Conservation (phyloP, 495 filamentous ascomycete genomes). For the Arthonia radiata region DNA sequence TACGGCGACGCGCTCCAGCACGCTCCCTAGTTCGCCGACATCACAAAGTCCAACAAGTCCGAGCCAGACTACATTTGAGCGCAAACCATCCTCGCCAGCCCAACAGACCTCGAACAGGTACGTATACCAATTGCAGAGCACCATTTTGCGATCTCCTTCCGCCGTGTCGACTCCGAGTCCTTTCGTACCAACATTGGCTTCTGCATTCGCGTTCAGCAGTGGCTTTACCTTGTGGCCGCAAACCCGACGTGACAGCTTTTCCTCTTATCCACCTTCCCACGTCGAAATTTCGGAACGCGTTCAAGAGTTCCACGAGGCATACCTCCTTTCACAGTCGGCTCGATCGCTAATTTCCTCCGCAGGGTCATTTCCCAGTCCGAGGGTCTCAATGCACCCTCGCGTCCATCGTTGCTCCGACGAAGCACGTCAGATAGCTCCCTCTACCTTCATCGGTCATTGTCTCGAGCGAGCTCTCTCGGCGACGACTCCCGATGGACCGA, state of each 20-base stretch:
- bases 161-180: too few species aligned
- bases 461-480: slow-evolving; percentile 56
- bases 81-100: too few species aligned
- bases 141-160: too few species aligned
- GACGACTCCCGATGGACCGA: slow-evolving; percentile 67
- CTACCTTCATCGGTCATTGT: slow-evolving; percentile 28
- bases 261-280: slow-evolving; percentile 8
- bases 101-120: too few species aligned
- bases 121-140: too few species aligned
- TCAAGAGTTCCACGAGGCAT: slow-evolving; percentile 4
- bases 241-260: slow-evolving; percentile 4
- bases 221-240: slow-evolving; percentile 7
- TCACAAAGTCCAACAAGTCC: too few species aligned
- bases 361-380: not conserved
- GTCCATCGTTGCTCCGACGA: slow-evolving; percentile 20
- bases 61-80: too few species aligned
- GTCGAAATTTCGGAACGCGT: slow-evolving; percentile 14
- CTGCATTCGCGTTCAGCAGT: too few species aligned
- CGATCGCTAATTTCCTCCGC: slow-evolving; percentile 8
- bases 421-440: slow-evolving; percentile 56
- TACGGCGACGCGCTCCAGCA: too few species aligned
- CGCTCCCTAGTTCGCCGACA: too few species aligned
- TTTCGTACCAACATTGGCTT: too few species aligned
- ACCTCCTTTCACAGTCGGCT: slow-evolving; percentile 6
- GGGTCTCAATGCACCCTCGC: slow-evolving; percentile 4